These are phyloP conservation scores for Myriangium duriaei DNA, from an alignment of 2,329 filamentous ascomycete species.

Conservation along the genomic window DNA sequence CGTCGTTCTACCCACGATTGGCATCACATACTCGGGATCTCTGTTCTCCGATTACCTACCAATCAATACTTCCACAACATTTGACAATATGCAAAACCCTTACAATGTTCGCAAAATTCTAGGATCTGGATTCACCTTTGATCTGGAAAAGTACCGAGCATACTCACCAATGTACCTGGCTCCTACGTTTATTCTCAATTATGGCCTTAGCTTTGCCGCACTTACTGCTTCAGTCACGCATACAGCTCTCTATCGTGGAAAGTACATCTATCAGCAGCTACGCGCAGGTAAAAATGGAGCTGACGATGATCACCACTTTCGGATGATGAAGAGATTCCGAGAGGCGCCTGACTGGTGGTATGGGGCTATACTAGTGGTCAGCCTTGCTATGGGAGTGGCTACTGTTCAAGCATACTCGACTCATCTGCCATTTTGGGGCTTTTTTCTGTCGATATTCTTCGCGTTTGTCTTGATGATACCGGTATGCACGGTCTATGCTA, in stretches of 20 bases:
- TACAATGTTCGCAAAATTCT: slow-evolving; percentile 75
- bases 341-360: slow-evolving; percentile 78
- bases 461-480: slow-evolving; percentile 75
- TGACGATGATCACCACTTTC: slow-evolving; percentile 67
- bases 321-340: slow-evolving; percentile 69
- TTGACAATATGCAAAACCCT: slow-evolving; percentile 73
- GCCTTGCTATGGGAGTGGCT: slow-evolving; percentile 13
- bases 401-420: slow-evolving; percentile 48
- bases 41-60: slow-evolving; percentile 78
- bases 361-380: slow-evolving; percentile 14
- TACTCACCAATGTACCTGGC: slow-evolving; percentile 79
- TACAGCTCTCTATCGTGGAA: slow-evolving; percentile 73
- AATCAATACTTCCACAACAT: slow-evolving; percentile 69
- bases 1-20: slow-evolving; percentile 16
- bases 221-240: slow-evolving; percentile 69
- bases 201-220: slow-evolving; percentile 73
- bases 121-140: slow-evolving; percentile 66
- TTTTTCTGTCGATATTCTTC: slow-evolving; percentile 64
- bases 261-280: slow-evolving; percentile 70
- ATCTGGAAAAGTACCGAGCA: slow-evolving; percentile 57
- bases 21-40: slow-evolving; percentile 51
- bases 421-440: slow-evolving; percentile 73
- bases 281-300: slow-evolving; percentile 34
- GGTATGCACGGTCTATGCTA: slow-evolving; percentile 84
- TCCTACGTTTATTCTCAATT: slow-evolving; percentile 77